phyloP scores from a whole-genome alignment of 2,329 filamentous ascomycete species.

The Penicillium crustosum region DNA sequence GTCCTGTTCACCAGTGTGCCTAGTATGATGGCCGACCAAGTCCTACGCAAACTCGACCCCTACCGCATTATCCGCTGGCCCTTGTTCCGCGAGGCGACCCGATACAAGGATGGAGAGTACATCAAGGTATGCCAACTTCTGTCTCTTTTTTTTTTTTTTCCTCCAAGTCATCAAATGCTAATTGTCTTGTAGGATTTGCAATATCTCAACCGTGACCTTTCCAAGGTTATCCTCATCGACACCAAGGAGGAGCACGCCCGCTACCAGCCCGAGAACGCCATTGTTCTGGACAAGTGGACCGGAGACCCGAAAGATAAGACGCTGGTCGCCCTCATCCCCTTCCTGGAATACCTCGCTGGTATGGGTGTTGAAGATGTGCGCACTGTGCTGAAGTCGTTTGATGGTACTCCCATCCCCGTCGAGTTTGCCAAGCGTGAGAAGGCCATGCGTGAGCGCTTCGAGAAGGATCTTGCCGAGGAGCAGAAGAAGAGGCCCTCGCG shows the following conservation, averaged over 20 bases:
- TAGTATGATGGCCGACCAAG: slow-evolving; percentile 77
- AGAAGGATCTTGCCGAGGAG: slow-evolving; percentile 71
- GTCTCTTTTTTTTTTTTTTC: slow-evolving; percentile 29
- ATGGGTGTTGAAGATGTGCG: slow-evolving; percentile 90
- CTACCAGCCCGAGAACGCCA: slow-evolving; percentile 93
- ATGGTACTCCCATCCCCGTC: slow-evolving; percentile 81
- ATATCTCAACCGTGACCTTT: slow-evolving; percentile 92
- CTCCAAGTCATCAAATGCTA: neutral
- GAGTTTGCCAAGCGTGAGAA: slow-evolving; percentile 90
- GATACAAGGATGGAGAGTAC: slow-evolving; percentile 93
- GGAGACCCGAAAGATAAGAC: slow-evolving; percentile 80
- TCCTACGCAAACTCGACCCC: slow-evolving; percentile 90
- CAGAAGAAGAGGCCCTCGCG: slow-evolving; percentile 60
- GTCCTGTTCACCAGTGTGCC: slow-evolving; percentile 93
- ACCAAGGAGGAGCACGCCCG: slow-evolving; percentile 79
- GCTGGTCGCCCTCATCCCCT: slow-evolving; percentile 85
- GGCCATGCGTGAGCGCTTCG: slow-evolving; percentile 78
- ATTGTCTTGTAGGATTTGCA: slow-evolving; percentile 71
- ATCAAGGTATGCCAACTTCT: slow-evolving; percentile 69
- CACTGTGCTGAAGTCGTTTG: slow-evolving; percentile 80
- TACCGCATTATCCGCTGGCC: slow-evolving; percentile 95
- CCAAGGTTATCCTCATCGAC: slow-evolving; percentile 93
- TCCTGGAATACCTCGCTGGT: slow-evolving; percentile 94
- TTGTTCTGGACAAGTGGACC: slow-evolving; percentile 85
- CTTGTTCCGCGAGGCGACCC: slow-evolving; percentile 92